Evolutionary conservation across 768 basidiomycete species (phyloP).

Genomic region (Leucocoprinus sp.): DNA sequence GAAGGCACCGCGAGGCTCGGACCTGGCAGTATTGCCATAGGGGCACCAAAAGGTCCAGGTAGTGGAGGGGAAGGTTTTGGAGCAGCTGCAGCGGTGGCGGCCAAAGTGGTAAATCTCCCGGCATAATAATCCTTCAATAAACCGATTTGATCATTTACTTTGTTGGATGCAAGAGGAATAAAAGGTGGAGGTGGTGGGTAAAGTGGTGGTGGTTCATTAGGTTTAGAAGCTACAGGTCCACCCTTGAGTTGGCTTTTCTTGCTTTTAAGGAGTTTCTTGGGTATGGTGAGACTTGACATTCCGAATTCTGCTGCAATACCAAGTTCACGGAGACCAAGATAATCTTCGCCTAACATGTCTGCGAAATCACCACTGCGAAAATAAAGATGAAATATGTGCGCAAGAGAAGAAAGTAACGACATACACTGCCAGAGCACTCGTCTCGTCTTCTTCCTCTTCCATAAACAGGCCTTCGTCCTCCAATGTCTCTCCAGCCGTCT

Average conservation of each 20-base stretch:
- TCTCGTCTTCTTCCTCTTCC: conserved; percentile 39
- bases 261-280: conserved; percentile 66
- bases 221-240: conserved; percentile 38
- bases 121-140: conserved; percentile 74
- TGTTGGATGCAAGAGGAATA: conserved; percentile 55
- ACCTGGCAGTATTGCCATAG: neutral
- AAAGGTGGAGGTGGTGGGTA: conserved; percentile 84
- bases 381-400: conserved; percentile 2
- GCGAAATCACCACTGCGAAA: conserved; percentile 74
- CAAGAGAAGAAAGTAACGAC: conserved; percentile 9
- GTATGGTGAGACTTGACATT: conserved; percentile 67
- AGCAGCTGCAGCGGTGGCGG: conserved; percentile 18
- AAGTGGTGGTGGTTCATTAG: conserved; percentile 68
- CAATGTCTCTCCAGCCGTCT: conserved; percentile 34
- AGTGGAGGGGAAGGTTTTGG: conserved; percentile 14
- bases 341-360: conserved; percentile 85
- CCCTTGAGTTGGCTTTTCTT: conserved; percentile 38
- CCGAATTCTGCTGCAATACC: conserved; percentile 86
- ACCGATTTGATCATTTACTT: conserved; percentile 76
- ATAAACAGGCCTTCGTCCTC: conserved; percentile 48
- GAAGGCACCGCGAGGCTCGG: conserved; percentile 12
- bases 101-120: conserved; percentile 39
- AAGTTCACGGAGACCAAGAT: conserved; percentile 79
- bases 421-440: conserved; percentile 32
- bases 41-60: conserved; percentile 2